phyloP scores from a whole-genome alignment of 257 asterid species.

The Rhazya stricta region DNA sequence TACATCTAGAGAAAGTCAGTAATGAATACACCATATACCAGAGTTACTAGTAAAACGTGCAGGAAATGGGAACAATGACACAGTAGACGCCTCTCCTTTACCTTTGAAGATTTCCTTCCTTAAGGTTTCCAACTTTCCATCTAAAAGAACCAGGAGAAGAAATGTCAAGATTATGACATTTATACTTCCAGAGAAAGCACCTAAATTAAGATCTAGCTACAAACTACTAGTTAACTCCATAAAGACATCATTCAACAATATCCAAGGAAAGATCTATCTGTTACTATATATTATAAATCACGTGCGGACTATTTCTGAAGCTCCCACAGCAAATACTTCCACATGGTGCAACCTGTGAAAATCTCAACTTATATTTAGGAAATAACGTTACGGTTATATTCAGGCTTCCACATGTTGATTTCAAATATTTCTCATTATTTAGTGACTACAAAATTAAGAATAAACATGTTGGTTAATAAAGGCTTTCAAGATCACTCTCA shows the following conservation, averaged over 20 bases:
- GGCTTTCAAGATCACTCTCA: background rate
- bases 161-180: conserved; percentile 4
- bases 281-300: background rate
- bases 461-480: background rate
- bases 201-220: background rate
- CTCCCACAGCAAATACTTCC: background rate
- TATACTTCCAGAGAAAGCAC: background rate
- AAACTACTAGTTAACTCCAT: background rate
- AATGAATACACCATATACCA: background rate
- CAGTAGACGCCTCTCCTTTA: background rate
- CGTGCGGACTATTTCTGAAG: background rate
- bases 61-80: background rate
- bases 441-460: background rate
- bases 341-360: background rate
- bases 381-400: background rate
- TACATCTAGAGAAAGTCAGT: background rate
- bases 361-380: background rate
- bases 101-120: conserved; percentile 6
- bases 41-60: background rate
- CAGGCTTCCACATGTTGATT: background rate
- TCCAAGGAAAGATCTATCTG: background rate
- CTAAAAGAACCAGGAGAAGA: conserved; percentile 2
- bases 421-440: background rate
- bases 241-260: background rate
- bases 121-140: conserved; percentile 4